Conservation (phyloP, 495 filamentous ascomycete genomes). For the Chaetomidium leptoderma region DNA sequence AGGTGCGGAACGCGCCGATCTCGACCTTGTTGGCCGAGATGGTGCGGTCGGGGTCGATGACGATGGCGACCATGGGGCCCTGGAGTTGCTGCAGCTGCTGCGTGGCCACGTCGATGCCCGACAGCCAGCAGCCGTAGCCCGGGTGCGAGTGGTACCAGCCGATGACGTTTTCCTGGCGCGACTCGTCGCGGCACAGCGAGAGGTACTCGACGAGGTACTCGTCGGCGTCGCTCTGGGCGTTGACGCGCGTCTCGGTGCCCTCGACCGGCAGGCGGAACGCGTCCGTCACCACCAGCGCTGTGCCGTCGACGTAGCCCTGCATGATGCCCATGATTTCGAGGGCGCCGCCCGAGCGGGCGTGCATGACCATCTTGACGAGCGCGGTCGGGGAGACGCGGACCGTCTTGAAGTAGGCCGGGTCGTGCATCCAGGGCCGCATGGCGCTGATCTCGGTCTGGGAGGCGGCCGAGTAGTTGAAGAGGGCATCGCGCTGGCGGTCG, state of each 20-base stretch:
- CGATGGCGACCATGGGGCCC: constrained; percentile 92
- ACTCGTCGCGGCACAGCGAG: constrained; percentile 65
- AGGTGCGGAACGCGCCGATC: constrained; percentile 94
- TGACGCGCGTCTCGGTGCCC: constrained; percentile 95
- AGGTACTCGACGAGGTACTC: constrained; percentile 94
- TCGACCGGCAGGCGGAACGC: constrained; percentile 93
- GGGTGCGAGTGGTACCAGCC: constrained; percentile 99
- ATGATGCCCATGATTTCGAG: constrained; percentile 98
- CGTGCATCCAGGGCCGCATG: constrained; percentile 67
- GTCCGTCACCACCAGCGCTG: constrained; percentile 89
- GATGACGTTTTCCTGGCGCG: constrained; percentile 82
- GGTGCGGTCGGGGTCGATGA: constrained; percentile 95
- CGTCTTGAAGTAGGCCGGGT: constrained; percentile 86
- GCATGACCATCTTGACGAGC: constrained; percentile 98
- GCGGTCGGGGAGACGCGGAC: constrained; percentile 92
- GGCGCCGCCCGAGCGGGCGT: constrained; percentile 85
- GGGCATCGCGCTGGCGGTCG: constrained; percentile 80
- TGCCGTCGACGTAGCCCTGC: constrained; percentile 85
- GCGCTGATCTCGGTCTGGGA: constrained; percentile 58
- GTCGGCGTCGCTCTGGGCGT: constrained; percentile 89
- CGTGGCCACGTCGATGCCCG: constrained; percentile 90
- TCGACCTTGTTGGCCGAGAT: constrained; percentile 94
- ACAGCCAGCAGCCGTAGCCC: constrained; percentile 97
- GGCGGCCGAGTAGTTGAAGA: constrained; percentile 72
- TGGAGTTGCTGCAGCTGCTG: constrained; percentile 77